Conservation (phyloP, 345 rosid genomes). For the Gossypium australe region DNA sequence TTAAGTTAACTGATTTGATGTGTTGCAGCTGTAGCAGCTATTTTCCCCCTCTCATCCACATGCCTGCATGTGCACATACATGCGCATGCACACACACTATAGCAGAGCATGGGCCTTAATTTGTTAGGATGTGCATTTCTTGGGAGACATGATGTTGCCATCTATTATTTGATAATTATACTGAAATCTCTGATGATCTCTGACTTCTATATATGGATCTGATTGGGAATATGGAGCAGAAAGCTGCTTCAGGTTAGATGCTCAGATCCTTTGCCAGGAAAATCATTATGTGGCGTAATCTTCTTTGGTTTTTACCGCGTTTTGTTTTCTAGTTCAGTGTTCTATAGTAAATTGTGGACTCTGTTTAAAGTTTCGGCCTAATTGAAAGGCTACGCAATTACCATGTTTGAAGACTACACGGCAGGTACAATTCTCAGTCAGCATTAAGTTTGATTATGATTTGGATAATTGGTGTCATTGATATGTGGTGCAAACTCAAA, state of each 20-base stretch:
- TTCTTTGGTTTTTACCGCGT: not conserved
- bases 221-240: not conserved
- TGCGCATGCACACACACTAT: not conserved
- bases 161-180: not conserved
- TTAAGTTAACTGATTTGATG: not conserved
- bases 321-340: not conserved
- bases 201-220: not conserved
- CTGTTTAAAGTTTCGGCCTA: not conserved
- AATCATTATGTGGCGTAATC: not conserved
- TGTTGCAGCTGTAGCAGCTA: slow-evolving; percentile 2
- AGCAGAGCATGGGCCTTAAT: not conserved
- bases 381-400: not conserved
- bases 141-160: not conserved
- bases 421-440: not conserved
- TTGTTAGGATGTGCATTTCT: not conserved
- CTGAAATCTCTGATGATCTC: not conserved
- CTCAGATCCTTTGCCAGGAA: not conserved
- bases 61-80: not conserved
- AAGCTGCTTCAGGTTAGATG: not conserved
- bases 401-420: not conserved
- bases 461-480: not conserved
- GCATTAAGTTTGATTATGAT: not conserved
- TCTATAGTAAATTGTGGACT: not conserved
- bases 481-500: not conserved
- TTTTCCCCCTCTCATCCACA: not conserved